These are phyloP conservation scores for Novymonas esmeraldas DNA, from an alignment of 208 protist species.

Conservation along the genomic window DNA sequence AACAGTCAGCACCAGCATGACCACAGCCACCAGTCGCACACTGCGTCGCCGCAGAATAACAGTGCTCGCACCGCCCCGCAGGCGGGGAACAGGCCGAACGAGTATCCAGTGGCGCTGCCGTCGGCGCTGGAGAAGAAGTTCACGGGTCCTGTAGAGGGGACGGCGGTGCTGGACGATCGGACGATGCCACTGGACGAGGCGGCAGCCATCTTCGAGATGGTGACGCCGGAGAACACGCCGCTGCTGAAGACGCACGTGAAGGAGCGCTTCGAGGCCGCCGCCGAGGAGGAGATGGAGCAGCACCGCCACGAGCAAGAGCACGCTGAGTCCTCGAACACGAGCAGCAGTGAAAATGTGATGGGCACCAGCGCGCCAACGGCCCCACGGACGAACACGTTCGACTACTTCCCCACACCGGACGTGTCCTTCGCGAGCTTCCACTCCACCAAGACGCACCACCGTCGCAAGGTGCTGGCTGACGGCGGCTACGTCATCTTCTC, in stretches of 20 bases:
- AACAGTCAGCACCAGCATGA: neutral
- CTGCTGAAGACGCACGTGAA: constrained; percentile 15
- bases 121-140: constrained; percentile 7
- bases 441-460: neutral
- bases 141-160: constrained; percentile 24
- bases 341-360: no score
- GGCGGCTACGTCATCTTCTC: constrained; percentile 38
- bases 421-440: neutral
- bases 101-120: constrained; percentile 25
- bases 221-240: constrained; percentile 16
- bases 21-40: no score
- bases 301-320: constrained; percentile 4
- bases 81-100: neutral
- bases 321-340: no score
- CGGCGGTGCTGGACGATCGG: constrained; percentile 24
- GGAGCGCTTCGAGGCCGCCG: constrained; percentile 25
- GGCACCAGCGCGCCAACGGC: no score
- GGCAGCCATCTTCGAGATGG: constrained; percentile 13
- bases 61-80: neutral
- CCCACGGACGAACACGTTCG: constrained; percentile 11
- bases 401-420: constrained; percentile 4
- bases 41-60: no score
- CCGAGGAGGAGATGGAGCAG: neutral
- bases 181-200: constrained; percentile 14
- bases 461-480: constrained; percentile 17